Base-by-base conservation (phyloP, 2,329 filamentous ascomycete genomes). In the Xylaria hypoxylon region DNA sequence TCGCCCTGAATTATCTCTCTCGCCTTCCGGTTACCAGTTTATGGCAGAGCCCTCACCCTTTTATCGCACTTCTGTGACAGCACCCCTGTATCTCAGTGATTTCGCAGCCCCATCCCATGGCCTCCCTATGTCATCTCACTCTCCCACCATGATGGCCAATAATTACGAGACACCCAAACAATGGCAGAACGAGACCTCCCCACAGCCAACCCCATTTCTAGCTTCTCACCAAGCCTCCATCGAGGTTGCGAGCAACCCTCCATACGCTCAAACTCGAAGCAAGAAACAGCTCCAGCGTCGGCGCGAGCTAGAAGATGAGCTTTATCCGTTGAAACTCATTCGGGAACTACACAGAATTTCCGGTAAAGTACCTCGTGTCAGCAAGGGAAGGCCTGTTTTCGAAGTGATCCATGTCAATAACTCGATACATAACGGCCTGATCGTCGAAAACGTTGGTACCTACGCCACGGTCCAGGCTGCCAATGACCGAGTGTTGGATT, bases 401-500 rank as follows among this genome's bases (percentile, higher is more conserved):
- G 26, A 33, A 22, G 66, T 68, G 10, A 52, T 58, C 5, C 63
- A 68, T 10, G 28, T 68, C 45, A 58, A 60, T 17, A 50, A 19
- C 24, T 53, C 50, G 31, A 24, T 26, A n/a, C n/a, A 15, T 7
- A 33, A 26, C 8, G 42, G 44, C 50, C 63, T 52, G 13, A 45
- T 22, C 19, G 53, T 66, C 28, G 63, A 68, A 45, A 51, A 48
- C 17, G 33, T 68, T 59, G 35, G 66, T 44, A 60, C 50, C 40
- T 68, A 66, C 45, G 53, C 55, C 13, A 63, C 48, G 15, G 48
- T 47, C 17, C 45, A 63, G 55, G 59, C 63, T 22, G 66, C 66
- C 38, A 68, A 68, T 57, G 35, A 60, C 17, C 59, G 66, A 31
- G 56, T 31, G 13, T 22, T 68, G 26, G 66, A 68, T 53, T 62